Evolutionary conservation across 441 rosid genomes (phyloP), one percentile per base, ranked within the genome.

Genomic region (Populus hybrid): DNA sequence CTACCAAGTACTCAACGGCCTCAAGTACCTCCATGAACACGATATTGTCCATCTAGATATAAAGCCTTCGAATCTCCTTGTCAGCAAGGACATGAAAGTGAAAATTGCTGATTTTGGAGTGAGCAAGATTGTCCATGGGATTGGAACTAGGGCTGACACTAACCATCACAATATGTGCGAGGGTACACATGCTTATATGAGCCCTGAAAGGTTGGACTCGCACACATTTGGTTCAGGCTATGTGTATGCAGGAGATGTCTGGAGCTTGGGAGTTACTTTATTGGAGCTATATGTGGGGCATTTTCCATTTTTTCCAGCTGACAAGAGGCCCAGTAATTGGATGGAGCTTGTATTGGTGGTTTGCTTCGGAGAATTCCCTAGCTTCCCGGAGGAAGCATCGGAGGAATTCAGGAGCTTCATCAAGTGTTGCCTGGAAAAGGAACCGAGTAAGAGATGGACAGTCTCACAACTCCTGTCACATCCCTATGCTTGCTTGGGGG

Each of bases 171-270:
- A 89, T 36, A 89, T 92, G 32, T 90, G 88, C 16, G 92, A 89
- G 2, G 97, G 97, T 0, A 92, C 95, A 6, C 89, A 90, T 57
- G 97, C 97, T 11, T 90, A 92, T 50, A 90, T 91, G 95, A 89
- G 94, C 46, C 97, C 92, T 0, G 95, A 91, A 79, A 80, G 94
- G 71, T 89, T 93, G 69, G 93, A 93, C 63, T 87, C 95, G 0
- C 90, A 87, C 10, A 59, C 89, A 1, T 72, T 82, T 75, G 92
- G 91, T 3, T 90, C 90, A 1, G 81, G 81, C 67, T 85, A 86
- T 69, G 85, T 89, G 0, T 91, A 87, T 78, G 93, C 95, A 1
- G 97, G 91, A 0, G 96, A 91, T 81, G 84, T 93, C 0, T 90
- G 94, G 96, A 89, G 94, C 78, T 78, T 91, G 40, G 94, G 97